Percentiles rank a stretch among this genome's conserved stretches.
Conservation (phyloP, 768 basidiomycete genomes). For the Kwoniella heveanensis region DNA sequence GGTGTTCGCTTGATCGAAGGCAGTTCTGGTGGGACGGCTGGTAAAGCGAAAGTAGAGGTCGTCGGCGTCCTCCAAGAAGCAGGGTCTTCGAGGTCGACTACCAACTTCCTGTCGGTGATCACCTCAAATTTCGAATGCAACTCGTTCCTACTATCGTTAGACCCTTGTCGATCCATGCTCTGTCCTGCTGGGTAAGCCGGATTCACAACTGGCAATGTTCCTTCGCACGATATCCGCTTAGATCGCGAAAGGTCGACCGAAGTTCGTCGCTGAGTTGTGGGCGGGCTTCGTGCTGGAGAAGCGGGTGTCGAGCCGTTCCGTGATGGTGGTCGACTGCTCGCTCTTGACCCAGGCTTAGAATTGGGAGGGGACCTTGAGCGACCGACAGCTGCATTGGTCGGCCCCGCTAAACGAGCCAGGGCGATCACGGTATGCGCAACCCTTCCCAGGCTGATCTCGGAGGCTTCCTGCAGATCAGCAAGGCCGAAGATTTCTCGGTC, state of each 20-base stretch:
- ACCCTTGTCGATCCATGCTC: constrained; percentile 17
- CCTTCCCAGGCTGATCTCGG: constrained; percentile 67
- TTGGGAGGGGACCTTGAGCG: constrained; percentile 1
- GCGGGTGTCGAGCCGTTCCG: neutral
- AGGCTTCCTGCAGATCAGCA: constrained; percentile 67
- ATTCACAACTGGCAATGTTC: neutral
- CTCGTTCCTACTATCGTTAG: constrained; percentile 20
- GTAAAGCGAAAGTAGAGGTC: constrained; percentile 21
- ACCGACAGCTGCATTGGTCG: neutral
- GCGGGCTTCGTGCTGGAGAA: constrained; percentile 13
- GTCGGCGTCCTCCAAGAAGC: constrained; percentile 25
- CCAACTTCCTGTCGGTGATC: neutral
- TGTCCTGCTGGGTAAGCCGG: neutral
- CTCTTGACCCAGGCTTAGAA: constrained; percentile 10
- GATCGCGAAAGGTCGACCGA: neutral
- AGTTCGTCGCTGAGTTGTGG: constrained; percentile 5
- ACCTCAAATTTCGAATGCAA: constrained; percentile 25
- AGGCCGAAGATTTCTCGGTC: constrained; percentile 68
- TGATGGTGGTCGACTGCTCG: constrained; percentile 24
- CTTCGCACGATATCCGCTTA: constrained; percentile 1
- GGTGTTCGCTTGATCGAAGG: constrained; percentile 11
- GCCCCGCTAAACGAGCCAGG: constrained; percentile 66
- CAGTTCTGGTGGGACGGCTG: constrained; percentile 7
- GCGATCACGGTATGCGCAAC: constrained; percentile 75
- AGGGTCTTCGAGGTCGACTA: constrained; percentile 6